These are phyloP conservation scores for Backusella mclennaniae DNA, from an alignment of 192 early-diverging fungal species.

Conservation along the genomic window DNA sequence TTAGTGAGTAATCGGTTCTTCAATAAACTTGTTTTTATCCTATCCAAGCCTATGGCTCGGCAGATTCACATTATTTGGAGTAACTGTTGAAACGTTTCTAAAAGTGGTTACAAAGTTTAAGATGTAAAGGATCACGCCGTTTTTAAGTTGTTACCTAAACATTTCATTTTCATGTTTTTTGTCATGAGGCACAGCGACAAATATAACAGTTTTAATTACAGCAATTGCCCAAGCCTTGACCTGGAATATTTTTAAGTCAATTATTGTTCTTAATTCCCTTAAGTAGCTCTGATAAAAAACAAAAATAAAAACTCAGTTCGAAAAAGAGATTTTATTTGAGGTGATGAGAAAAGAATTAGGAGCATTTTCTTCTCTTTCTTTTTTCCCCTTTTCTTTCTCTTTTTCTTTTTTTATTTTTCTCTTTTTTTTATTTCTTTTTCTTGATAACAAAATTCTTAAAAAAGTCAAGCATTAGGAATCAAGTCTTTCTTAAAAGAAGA, in stretches of 20 bases:
- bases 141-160: background rate
- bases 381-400: background rate
- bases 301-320: slow-evolving; percentile 1
- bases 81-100: background rate
- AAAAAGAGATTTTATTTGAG: background rate
- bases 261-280: slow-evolving; percentile 1
- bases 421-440: background rate
- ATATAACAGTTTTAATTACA: slow-evolving; percentile 1
- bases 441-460: background rate
- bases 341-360: background rate
- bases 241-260: background rate
- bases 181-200: background rate
- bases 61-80: background rate
- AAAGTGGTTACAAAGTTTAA: background rate
- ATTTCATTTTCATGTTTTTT: background rate
- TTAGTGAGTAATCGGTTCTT: background rate
- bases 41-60: background rate
- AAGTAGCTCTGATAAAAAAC: background rate
- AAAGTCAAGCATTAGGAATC: background rate
- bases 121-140: background rate
- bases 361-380: background rate
- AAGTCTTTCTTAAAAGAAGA: background rate
- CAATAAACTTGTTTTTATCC: background rate
- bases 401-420: background rate
- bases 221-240: background rate